Evolutionary conservation across 805 yeast genomes (phyloP).

Genomic region (Starmera amethionina): DNA sequence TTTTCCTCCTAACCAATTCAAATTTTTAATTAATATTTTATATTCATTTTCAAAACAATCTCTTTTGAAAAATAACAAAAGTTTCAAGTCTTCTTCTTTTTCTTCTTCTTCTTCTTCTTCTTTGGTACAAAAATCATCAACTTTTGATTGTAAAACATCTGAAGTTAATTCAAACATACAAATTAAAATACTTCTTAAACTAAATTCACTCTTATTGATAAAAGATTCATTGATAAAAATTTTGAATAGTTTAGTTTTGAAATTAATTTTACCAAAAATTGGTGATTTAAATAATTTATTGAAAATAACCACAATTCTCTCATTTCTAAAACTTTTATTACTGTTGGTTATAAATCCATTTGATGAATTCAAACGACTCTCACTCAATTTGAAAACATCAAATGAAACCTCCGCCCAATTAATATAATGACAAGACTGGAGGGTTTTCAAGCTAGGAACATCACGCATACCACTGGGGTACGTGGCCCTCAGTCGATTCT

Average conservation of each 20-base stretch:
- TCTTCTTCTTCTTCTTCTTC: neutral
- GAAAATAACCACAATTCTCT: conserved; percentile 12
- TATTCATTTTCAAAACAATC: conserved; percentile 15
- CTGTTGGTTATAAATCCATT: conserved; percentile 7
- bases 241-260: conserved; percentile 5
- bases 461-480: conserved; percentile 21
- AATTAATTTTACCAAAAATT: conserved; percentile 11
- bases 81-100: conserved; percentile 8
- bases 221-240: conserved; percentile 15
- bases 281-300: conserved; percentile 13
- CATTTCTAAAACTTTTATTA: neutral
- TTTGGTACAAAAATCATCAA: neutral
- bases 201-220: conserved; percentile 9
- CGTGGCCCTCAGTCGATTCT: no score
- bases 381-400: conserved; percentile 21
- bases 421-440: conserved; percentile 14
- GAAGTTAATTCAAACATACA: conserved; percentile 14
- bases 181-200: conserved; percentile 16
- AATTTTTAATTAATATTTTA: conserved; percentile 14
- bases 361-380: conserved; percentile 18
- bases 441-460: conserved; percentile 19
- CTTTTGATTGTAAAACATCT: conserved; percentile 10
- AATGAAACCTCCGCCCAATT: conserved; percentile 20
- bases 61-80: conserved; percentile 15
- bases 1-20: conserved; percentile 19